Evolutionary conservation across 345 rosid species (phyloP).

Genomic region (Ceriops decandra): DNA sequence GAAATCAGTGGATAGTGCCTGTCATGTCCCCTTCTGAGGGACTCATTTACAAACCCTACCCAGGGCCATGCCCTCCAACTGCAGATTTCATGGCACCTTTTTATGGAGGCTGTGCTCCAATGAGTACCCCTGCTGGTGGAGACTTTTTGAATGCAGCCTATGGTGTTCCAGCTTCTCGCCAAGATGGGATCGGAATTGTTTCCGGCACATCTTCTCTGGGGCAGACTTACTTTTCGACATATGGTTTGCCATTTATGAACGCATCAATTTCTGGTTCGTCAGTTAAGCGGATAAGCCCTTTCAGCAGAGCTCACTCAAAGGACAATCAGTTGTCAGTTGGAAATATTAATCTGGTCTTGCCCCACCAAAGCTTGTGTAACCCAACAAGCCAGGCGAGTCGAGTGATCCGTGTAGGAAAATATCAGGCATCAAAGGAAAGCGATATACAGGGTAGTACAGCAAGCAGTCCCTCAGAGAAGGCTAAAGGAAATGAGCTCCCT

Average conservation of each 20-base stretch:
- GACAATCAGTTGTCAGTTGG: constrained; percentile 26
- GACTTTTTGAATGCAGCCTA: constrained; percentile 37
- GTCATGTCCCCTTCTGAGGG: constrained; percentile 91
- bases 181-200: constrained; percentile 13
- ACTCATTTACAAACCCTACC: constrained; percentile 75
- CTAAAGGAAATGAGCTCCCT: constrained; percentile 43
- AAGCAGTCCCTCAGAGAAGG: constrained; percentile 50
- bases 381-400: constrained; percentile 48
- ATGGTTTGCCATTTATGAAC: constrained; percentile 18
- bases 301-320: constrained; percentile 18
- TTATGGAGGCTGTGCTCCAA: constrained; percentile 16
- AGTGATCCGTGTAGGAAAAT: constrained; percentile 30
- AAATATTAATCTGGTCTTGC: constrained; percentile 21
- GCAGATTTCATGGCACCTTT: constrained; percentile 25
- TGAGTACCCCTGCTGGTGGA: constrained; percentile 14
- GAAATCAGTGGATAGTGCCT: constrained; percentile 85
- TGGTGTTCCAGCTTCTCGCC: constrained; percentile 20
- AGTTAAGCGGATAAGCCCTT: constrained; percentile 28
- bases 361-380: constrained; percentile 34
- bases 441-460: constrained; percentile 62
- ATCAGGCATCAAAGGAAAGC: constrained; percentile 49
- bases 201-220: constrained; percentile 17
- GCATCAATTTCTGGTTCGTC: constrained; percentile 6
- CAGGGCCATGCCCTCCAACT: constrained; percentile 61
- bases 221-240: constrained; percentile 21